Conservation (phyloP, 176 grass and related monocot species). For the Oryza australiensis region DNA sequence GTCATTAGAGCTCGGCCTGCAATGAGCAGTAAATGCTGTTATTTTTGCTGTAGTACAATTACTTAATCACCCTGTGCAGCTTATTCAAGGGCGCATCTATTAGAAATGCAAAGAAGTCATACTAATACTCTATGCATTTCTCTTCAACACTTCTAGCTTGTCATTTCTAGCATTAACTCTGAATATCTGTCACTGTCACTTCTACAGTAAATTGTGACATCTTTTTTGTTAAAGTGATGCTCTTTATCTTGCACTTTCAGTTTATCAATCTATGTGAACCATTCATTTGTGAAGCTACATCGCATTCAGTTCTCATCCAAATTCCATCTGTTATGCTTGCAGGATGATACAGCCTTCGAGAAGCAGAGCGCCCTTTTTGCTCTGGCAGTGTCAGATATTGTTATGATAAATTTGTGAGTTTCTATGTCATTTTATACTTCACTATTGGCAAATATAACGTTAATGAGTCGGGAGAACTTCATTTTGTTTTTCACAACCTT, state of each 20-base stretch:
- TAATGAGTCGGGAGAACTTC: not conserved
- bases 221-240: not conserved
- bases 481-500: conserved; percentile 2
- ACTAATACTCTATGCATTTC: not conserved
- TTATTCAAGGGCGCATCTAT: not conserved
- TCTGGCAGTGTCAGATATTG: conserved; percentile 84
- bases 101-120: conserved; percentile 1
- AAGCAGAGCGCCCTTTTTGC: conserved; percentile 89
- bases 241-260: not conserved
- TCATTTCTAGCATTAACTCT: conserved; percentile 22
- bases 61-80: not conserved
- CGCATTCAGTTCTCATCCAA: not conserved
- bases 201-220: not conserved
- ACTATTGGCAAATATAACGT: not conserved
- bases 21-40: not conserved
- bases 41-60: not conserved
- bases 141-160: not conserved
- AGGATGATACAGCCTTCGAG: conserved; percentile 85
- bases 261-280: not conserved
- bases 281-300: not conserved
- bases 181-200: not conserved
- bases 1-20: not conserved
- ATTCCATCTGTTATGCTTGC: conserved; percentile 24
- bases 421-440: not conserved
- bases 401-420: conserved; percentile 86